These are phyloP conservation scores for Axilococcus clingmanii DNA, from an alignment of 139 green algal species.

Conservation along the genomic window DNA sequence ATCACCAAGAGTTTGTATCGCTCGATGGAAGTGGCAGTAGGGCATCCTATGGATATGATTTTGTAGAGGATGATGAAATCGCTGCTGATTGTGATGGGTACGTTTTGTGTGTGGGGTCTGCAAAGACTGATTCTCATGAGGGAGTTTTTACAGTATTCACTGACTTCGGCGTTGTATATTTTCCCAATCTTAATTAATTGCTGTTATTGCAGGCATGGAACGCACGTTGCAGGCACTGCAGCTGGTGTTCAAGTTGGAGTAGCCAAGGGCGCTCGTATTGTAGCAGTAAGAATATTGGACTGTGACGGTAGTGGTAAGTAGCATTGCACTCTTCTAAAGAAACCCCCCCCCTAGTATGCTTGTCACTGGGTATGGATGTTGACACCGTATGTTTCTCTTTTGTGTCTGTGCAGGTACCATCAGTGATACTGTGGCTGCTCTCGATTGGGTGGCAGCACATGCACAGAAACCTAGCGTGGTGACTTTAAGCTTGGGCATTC, in stretches of 20 bases:
- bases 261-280: conserved; percentile 41
- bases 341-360: too few relatives aligned
- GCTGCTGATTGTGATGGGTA: conserved; percentile 67
- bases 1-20: conserved; percentile 52
- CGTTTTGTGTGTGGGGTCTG: too few relatives aligned
- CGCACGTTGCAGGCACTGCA: conserved; percentile 54
- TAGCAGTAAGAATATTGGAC: conserved; percentile 56
- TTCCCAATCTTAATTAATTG: conserved; percentile 5
- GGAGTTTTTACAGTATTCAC: too few relatives aligned
- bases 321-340: too few relatives aligned
- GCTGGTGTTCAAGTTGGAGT: conserved; percentile 52
- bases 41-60: conserved; percentile 25
- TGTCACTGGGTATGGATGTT: too few relatives aligned
- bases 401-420: too few relatives aligned
- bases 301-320: conserved; percentile 41
- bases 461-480: conserved; percentile 45
- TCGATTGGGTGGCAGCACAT: conserved; percentile 66
- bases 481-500: conserved; percentile 58
- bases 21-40: conserved; percentile 7
- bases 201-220: conserved; percentile 40
- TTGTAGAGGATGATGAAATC: conserved; percentile 42
- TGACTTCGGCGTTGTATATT: not conserved
- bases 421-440: conserved; percentile 47
- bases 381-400: too few relatives aligned
- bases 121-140: not conserved